Percentiles rank a stretch among this genome's conserved stretches.
These are phyloP conservation scores for Tuber aestivum DNA, from an alignment of 495 filamentous ascomycete species.

Conservation along the genomic window DNA sequence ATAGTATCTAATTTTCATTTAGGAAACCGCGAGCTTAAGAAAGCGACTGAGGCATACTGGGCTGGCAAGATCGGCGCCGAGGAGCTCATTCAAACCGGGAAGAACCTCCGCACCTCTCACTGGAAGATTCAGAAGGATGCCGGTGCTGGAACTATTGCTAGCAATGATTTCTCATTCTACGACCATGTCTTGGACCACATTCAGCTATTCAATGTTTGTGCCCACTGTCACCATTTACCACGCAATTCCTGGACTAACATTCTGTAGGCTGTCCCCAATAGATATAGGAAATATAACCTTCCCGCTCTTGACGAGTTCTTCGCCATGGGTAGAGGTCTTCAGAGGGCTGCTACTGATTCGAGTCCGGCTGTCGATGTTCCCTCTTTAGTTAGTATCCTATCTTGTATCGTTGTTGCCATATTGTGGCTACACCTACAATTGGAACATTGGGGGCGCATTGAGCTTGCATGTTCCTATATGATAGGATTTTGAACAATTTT, in stretches of 20 bases:
- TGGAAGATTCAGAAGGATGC: constrained; percentile 99
- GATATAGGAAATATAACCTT: constrained; percentile 80
- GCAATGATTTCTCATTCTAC: constrained; percentile 99
- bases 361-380: constrained; percentile 80
- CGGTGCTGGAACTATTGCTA: constrained; percentile 92
- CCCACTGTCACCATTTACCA: background rate
- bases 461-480: constrained; percentile 11
- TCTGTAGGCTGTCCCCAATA: constrained; percentile 71
- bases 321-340: constrained; percentile 97
- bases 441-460: constrained; percentile 6
- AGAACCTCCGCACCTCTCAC: constrained; percentile 90
- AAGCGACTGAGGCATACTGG: constrained; percentile 98
- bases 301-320: constrained; percentile 92
- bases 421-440: background rate
- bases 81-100: constrained; percentile 84
- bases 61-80: constrained; percentile 82
- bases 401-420: background rate
- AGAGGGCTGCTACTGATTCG: constrained; percentile 59
- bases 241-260: constrained; percentile 9
- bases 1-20: constrained; percentile 3
- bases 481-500: background rate
- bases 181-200: constrained; percentile 98
- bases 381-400: constrained; percentile 53
- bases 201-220: constrained; percentile 88
- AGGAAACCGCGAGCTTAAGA: constrained; percentile 96